Conservation (phyloP, 768 basidiomycete species). For the Suillus clintonianus region DNA sequence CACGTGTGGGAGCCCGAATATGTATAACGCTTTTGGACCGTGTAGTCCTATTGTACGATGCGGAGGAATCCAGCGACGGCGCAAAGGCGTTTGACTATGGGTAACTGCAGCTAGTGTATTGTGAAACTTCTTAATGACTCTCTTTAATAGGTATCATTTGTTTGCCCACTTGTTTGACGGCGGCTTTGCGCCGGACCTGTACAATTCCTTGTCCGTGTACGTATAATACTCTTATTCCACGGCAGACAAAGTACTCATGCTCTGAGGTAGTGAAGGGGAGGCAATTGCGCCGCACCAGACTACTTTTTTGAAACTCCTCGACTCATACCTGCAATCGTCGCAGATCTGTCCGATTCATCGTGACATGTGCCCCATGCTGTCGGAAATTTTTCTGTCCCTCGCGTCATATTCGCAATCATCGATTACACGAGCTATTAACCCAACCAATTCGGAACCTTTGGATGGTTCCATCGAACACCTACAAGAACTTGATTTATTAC, state of each 20-base stretch:
- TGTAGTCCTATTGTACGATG: conserved; percentile 71
- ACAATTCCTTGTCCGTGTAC: conserved; percentile 61
- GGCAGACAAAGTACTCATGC: conserved; percentile 10
- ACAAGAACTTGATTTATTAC: conserved; percentile 60
- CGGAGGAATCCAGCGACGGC: conserved; percentile 61
- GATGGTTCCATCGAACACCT: conserved; percentile 14
- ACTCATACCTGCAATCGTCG: conserved; percentile 74
- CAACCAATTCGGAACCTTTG: conserved; percentile 11
- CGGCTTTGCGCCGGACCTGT: conserved; percentile 60
- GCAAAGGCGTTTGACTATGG: conserved; percentile 77
- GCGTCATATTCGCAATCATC: conserved; percentile 58
- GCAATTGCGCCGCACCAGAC: conserved; percentile 83
- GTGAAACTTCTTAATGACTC: conserved; percentile 11
- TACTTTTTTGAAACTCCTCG: conserved; percentile 83
- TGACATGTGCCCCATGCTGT: conserved; percentile 57
- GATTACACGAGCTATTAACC: conserved; percentile 49
- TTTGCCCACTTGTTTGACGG: conserved; percentile 64
- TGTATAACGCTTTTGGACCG: conserved; percentile 69
- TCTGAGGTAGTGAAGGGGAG: conserved; percentile 57
- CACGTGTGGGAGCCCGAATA: conserved; percentile 60
- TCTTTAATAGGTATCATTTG: conserved; percentile 56
- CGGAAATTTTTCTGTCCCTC: conserved; percentile 61
- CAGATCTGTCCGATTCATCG: conserved; percentile 39
- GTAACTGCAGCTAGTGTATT: conserved; percentile 35
- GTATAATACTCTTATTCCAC: conserved; percentile 20